Conservation (phyloP, 1,139 yeast genomes). For the Candida neerlandica region DNA sequence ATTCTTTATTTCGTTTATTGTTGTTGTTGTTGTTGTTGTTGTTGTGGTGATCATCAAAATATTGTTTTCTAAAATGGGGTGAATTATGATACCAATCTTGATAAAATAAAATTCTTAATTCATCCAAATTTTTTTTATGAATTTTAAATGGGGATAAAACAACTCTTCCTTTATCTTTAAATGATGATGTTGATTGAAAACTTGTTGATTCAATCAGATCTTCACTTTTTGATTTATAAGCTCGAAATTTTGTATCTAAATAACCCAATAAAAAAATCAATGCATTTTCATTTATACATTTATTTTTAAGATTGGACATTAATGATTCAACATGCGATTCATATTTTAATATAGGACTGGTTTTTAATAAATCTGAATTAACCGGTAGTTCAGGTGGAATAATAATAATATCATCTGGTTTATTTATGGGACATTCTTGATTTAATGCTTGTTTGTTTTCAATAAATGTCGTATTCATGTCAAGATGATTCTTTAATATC, state of each 20-base stretch:
- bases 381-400: slow-evolving; percentile 38
- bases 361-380: slow-evolving; percentile 31
- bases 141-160: slow-evolving; percentile 22
- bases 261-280: slow-evolving; percentile 35
- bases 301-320: slow-evolving; percentile 28
- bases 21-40: no score
- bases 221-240: slow-evolving; percentile 11
- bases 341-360: slow-evolving; percentile 36
- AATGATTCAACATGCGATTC: slow-evolving; percentile 34
- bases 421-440: slow-evolving; percentile 8
- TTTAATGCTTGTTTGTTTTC: slow-evolving; percentile 15
- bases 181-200: slow-evolving; percentile 3
- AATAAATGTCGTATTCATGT: slow-evolving; percentile 25
- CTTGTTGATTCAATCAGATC: slow-evolving; percentile 9
- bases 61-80: slow-evolving; percentile 22
- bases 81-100: slow-evolving; percentile 41
- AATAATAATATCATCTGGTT: slow-evolving; percentile 18
- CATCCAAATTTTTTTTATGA: slow-evolving; percentile 19
- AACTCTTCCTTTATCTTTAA: slow-evolving; percentile 19
- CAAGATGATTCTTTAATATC: slow-evolving; percentile 36
- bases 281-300: slow-evolving; percentile 27
- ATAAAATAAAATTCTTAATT: slow-evolving; percentile 32
- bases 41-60: no score
- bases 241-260: slow-evolving; percentile 30
- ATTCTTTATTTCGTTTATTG: not conserved